Evolutionary conservation across 495 filamentous ascomycete species (phyloP).

Genomic region (Thermochaetoides thermophila): DNA sequence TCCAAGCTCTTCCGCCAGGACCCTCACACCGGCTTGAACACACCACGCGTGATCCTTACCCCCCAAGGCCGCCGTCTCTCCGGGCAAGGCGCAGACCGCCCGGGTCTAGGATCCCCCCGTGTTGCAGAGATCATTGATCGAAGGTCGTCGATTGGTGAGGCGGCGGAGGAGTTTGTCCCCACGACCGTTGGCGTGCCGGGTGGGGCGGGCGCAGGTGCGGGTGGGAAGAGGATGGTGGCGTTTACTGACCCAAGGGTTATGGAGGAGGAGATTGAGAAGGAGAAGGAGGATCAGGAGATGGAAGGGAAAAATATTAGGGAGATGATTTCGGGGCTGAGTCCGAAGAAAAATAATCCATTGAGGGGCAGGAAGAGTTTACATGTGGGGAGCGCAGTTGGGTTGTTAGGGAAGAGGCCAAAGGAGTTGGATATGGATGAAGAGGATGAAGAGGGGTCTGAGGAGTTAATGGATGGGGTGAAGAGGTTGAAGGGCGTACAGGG

Average conservation of each 20-base stretch:
- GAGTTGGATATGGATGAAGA: constrained; percentile 40
- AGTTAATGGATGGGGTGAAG: constrained; percentile 48
- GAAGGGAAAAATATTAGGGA: constrained; percentile 55
- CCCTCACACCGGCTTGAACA: constrained; percentile 39
- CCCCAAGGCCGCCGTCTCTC: constrained; percentile 49
- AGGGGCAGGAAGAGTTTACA: constrained; percentile 62
- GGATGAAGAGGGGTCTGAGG: constrained; percentile 50
- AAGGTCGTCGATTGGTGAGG: constrained; percentile 55
- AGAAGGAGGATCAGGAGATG: constrained; percentile 43
- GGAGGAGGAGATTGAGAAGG: constrained; percentile 53
- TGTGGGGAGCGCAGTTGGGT: constrained; percentile 56
- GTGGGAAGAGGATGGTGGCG: constrained; percentile 37
- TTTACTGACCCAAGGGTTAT: constrained; percentile 54
- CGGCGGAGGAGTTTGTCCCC: constrained; percentile 46
- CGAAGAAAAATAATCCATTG: constrained; percentile 53
- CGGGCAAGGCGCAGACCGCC: constrained; percentile 58
- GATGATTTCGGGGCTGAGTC: constrained; percentile 63
- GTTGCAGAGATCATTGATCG: constrained; percentile 60
- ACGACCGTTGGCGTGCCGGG: constrained; percentile 12
- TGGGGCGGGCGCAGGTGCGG: no score
- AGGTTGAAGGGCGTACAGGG: constrained; percentile 53
- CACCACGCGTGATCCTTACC: constrained; percentile 49
- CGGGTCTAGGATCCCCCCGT: constrained; percentile 64
- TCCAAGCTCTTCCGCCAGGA: constrained; percentile 43
- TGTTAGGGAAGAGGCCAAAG: constrained; percentile 58